These are phyloP conservation scores for Hippophae rhamnoides DNA, from an alignment of 306 rosid species.

Conservation along the genomic window DNA sequence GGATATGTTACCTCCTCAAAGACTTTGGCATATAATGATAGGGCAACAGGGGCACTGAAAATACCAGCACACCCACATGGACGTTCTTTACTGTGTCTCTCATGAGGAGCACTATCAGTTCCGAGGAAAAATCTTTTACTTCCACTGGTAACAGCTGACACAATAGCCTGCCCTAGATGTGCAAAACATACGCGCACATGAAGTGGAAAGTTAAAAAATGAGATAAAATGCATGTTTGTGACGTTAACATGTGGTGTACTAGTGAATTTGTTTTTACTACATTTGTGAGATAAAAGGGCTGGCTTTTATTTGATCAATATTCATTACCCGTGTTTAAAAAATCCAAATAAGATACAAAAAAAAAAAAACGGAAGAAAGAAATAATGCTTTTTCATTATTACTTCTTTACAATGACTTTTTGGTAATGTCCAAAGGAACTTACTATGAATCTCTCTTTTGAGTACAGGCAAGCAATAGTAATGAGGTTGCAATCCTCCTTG, in stretches of 20 bases:
- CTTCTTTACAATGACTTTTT: background rate
- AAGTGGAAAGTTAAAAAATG: conserved; percentile 3
- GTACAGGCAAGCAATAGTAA: conserved; percentile 75
- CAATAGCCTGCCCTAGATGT: conserved; percentile 61
- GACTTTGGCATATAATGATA: conserved; percentile 75
- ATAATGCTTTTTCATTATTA: background rate
- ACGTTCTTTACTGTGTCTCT: conserved; percentile 61
- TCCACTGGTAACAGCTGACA: conserved; percentile 76
- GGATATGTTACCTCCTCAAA: conserved; percentile 69
- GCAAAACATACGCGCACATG: conserved; percentile 8
- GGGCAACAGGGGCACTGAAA: conserved; percentile 72
- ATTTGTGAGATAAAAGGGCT: no score
- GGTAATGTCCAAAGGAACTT: conserved; percentile 21
- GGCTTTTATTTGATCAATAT: no score
- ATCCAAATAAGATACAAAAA: background rate
- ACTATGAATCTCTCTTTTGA: conserved; percentile 83
- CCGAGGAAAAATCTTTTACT: conserved; percentile 80
- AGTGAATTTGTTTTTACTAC: no score
- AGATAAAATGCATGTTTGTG: background rate
- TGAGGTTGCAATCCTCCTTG: conserved; percentile 95
- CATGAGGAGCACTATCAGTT: conserved; percentile 95
- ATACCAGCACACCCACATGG: conserved; percentile 89
- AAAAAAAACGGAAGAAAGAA: background rate
- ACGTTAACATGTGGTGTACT: background rate
- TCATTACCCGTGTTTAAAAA: no score